Evolutionary conservation across 345 rosid genomes (phyloP).

Genomic region (Citrus glauca): DNA sequence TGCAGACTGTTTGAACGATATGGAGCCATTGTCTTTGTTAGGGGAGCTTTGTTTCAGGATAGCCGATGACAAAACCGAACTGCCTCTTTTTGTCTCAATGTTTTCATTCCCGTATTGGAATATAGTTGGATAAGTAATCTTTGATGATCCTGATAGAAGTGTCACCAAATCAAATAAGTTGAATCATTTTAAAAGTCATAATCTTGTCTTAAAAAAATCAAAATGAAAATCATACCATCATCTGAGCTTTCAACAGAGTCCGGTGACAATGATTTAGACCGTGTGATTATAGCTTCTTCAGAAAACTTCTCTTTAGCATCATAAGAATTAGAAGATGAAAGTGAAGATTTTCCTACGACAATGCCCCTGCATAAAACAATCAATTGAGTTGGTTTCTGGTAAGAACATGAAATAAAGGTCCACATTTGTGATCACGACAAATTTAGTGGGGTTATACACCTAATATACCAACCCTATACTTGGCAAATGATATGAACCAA

Average conservation of each 20-base stretch:
- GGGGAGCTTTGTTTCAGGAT: slow-evolving; percentile 30
- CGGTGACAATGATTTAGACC: slow-evolving; percentile 33
- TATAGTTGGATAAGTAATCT: slow-evolving; percentile 39
- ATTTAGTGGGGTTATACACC: background rate
- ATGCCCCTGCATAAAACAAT: slow-evolving; percentile 33
- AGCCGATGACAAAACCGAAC: slow-evolving; percentile 35
- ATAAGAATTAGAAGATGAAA: slow-evolving; percentile 23
- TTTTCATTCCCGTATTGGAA: slow-evolving; percentile 29
- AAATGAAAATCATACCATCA: slow-evolving; percentile 30
- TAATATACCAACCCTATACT: background rate
- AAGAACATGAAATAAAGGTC: background rate
- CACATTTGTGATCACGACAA: background rate
- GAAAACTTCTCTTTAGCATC: slow-evolving; percentile 33
- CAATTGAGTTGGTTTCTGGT: background rate
- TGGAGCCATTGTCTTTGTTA: slow-evolving; percentile 27
- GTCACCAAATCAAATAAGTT: slow-evolving; percentile 13
- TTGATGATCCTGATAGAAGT: slow-evolving; percentile 40
- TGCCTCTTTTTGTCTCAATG: slow-evolving; percentile 26
- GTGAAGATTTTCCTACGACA: slow-evolving; percentile 23
- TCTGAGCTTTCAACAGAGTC: slow-evolving; percentile 35
- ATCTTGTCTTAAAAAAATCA: background rate
- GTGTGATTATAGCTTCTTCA: slow-evolving; percentile 30
- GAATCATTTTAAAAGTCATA: background rate
- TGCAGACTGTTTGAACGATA: slow-evolving; percentile 45
- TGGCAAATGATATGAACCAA: background rate